These are phyloP conservation scores for Dinochytrium kinnereticum DNA, from an alignment of 371 early-diverging fungal species.

Conservation along the genomic window DNA sequence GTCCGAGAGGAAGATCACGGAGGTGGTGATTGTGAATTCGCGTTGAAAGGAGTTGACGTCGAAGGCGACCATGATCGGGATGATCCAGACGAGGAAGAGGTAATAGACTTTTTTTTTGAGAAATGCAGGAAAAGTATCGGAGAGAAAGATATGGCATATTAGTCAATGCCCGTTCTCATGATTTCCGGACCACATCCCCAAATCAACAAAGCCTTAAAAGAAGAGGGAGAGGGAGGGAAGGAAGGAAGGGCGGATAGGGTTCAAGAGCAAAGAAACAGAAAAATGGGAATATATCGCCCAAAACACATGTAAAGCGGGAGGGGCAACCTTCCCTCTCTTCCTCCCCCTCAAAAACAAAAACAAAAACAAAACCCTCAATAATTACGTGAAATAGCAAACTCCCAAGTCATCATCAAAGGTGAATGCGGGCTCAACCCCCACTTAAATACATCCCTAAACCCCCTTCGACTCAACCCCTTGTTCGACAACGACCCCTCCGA, in stretches of 20 bases:
- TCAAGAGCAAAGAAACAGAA: background rate
- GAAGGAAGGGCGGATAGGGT: background rate
- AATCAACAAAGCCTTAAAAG: background rate
- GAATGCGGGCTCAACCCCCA: constrained; percentile 3
- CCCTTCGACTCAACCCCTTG: background rate
- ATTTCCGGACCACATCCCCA: no score
- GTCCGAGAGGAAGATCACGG: constrained; percentile 5
- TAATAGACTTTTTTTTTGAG: constrained; percentile 1
- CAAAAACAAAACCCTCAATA: background rate
- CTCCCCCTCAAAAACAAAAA: background rate
- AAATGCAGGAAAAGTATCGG: background rate
- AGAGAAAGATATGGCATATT: background rate
- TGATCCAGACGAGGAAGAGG: constrained; percentile 16
- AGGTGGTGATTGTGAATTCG: background rate
- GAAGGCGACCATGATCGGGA: constrained; percentile 20
- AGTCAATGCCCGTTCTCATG: constrained; percentile 3
- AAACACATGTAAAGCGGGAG: background rate
- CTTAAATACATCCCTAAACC: background rate
- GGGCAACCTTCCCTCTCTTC: no score
- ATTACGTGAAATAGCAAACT: constrained; percentile 1
- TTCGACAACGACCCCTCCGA: no score
- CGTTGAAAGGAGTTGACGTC: background rate
- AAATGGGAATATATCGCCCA: no score
- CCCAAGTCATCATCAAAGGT: background rate
- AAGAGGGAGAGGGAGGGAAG: background rate